Base-by-base conservation (phyloP, 148 eudicot genomes). In the Camellia japonica region DNA sequence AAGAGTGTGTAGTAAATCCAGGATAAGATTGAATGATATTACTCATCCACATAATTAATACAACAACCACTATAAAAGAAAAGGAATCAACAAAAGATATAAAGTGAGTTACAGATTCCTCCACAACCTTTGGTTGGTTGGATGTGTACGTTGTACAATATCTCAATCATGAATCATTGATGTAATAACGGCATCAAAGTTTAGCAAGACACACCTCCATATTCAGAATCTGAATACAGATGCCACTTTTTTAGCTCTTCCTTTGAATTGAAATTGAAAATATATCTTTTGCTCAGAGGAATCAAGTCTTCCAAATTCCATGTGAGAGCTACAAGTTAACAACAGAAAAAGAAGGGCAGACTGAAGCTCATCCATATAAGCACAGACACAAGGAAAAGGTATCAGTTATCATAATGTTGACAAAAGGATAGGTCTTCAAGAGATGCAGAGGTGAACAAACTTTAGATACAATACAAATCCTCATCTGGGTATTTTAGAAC, bases 161-260 rank as follows among this genome's bases (percentile, higher is more conserved):
- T 23, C 18, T 19, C 23, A 41, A 23, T 23, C 11, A 20, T 23
- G 23, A 23, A 23, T 23, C 18, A 67, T 16, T 51, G 10, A 66
- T 54, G 60, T 64, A 73, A 76, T 54, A 60, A 81, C 23, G 30
- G 38, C 41, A 82, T 69, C 69, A 55, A 78, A 74, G 10, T 54
- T 49, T 49, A 66, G 49, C 6, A 10, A 23, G 63, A 68, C 43
- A 46, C 84, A 94, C 99, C 99, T 91, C 97, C 97, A 79, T 90
- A 96, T 89, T 96, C 97, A 77, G 99, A 96, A 86, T 96, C 99
- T 73, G 99, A 93, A 85, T 96, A 96, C 30, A 96, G 84, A 86
- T 96, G 99, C 99, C 99, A 96, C 84, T 81, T 90, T 71, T 93
- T 92, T 51, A 96, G 85, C 84, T 92, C 99, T 80, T 96, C 94